Percentiles rank a stretch among this genome's conserved stretches.
Conservation (phyloP, 2,329 filamentous ascomycete species). For the Aspergillus awamori region DNA sequence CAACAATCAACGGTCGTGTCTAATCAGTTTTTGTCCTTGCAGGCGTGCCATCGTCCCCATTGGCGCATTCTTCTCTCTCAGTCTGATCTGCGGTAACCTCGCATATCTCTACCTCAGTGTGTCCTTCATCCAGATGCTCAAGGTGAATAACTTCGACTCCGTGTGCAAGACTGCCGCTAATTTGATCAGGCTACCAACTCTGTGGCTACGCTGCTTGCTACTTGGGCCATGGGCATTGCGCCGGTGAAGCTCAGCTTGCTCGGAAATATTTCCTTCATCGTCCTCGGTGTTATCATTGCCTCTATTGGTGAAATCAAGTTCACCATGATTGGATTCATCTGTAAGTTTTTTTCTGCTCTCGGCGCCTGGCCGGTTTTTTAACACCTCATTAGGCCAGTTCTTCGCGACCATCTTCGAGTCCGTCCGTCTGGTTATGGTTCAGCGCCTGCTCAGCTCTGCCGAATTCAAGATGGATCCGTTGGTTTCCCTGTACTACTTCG, state of each 20-base stretch:
- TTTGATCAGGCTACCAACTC: slow-evolving; percentile 77
- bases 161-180: slow-evolving; percentile 20
- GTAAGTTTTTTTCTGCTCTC: slow-evolving; percentile 54
- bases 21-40: not conserved
- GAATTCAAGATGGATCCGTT: slow-evolving; percentile 85
- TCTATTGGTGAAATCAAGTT: slow-evolving; percentile 95
- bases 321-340: slow-evolving; percentile 62
- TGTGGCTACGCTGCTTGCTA: slow-evolving; percentile 84
- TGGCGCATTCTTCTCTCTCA: slow-evolving; percentile 92
- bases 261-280: slow-evolving; percentile 89
- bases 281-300: slow-evolving; percentile 89
- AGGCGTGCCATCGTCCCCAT: slow-evolving; percentile 87
- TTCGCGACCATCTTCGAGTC: slow-evolving; percentile 78
- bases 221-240: slow-evolving; percentile 82
- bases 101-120: slow-evolving; percentile 95
- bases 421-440: slow-evolving; percentile 77
- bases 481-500: slow-evolving; percentile 86
- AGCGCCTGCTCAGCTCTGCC: slow-evolving; percentile 71
- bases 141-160: slow-evolving; percentile 58
- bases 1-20: not conserved
- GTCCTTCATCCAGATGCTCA: slow-evolving; percentile 98
- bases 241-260: slow-evolving; percentile 82
- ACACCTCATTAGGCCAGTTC: slow-evolving; percentile 67
- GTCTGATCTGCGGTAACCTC: slow-evolving; percentile 93
- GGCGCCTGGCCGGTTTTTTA: slow-evolving; percentile 49